Evolutionary conservation across 169 alveolate species (phyloP), one percentile per base, ranked within the genome.

Genomic region (Theileria orientalis): DNA sequence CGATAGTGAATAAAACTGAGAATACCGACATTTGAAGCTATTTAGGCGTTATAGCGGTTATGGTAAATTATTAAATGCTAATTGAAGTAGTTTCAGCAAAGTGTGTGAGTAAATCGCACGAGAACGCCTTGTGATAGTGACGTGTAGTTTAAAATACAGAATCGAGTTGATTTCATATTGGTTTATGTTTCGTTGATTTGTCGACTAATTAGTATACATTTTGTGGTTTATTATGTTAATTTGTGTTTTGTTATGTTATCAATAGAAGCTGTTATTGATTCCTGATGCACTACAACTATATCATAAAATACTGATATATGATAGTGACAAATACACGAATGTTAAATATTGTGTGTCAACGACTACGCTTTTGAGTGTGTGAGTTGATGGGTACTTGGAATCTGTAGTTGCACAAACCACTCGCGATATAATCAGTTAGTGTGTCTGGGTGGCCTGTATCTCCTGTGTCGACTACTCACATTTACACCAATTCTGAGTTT

Each of bases 401-500:
- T 47, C 57, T 47, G 21, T 11, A 3, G 21, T 21, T 47, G 57
- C 11, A 6, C 14, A 47, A 47, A 47, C 57, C 21, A 27, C 3
- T 47, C 16, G 21, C n/a, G n/a, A 47, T 47, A 3, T 47, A n/a
- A 47, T n/a, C 11, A n/a, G 6, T 16, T 57, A n/a, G 67, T 35
- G 49, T 57, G 9, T 11, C 33, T 46, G n/a, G 69, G 40, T 21
- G 86, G 86, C 37, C 86, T 35, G 41, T 69, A 77, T 13, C 86
- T 61, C 41, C 82, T 23, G 37, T 77, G 86, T 25, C 86, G 79
- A 49, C 73, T 3, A 0, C 80, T 54, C 19, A 77, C 76, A 16
- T 76, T 47, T 27, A 21, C 32, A 21, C 49, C 49, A 54, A 67
- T 72, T 6, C 51, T 16, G 21, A 44, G 44, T 40, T 25, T 35